Evolutionary conservation across 176 grass and related monocot genomes (phyloP).

Genomic region (Eragrostis nindensis): DNA sequence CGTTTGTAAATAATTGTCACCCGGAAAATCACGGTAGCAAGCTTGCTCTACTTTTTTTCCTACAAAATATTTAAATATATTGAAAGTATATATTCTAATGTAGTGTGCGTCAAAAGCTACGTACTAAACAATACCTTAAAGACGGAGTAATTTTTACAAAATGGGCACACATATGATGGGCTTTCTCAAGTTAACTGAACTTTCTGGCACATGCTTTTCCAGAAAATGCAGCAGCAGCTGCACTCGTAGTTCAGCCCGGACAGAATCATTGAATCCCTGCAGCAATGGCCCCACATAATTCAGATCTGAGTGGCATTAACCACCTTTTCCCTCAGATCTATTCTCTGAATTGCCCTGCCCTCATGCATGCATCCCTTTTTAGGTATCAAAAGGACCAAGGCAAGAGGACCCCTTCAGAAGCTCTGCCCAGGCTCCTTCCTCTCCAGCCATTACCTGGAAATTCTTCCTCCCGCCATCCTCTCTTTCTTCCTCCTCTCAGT

Average conservation of each 20-base stretch:
- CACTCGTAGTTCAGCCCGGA: conserved; percentile 26
- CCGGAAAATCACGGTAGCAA: too few relatives aligned
- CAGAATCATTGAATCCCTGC: conserved; percentile 56
- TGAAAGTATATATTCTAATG: too few relatives aligned
- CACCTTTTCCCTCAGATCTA: conserved; percentile 49
- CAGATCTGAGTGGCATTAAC: conserved; percentile 51
- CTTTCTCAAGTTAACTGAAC: background rate
- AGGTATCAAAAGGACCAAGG: conserved; percentile 42
- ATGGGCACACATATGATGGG: background rate
- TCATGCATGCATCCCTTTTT: conserved; percentile 45
- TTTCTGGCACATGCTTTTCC: conserved; percentile 45
- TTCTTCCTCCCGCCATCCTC: background rate
- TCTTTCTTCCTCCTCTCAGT: background rate
- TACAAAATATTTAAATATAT: too few relatives aligned
- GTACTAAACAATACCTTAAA: too few relatives aligned
- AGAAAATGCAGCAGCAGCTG: conserved; percentile 25
- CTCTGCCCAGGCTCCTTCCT: conserved; percentile 18
- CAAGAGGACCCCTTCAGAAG: conserved; percentile 48
- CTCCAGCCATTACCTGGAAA: conserved; percentile 34
- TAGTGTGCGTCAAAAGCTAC: too few relatives aligned
- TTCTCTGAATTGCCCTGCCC: conserved; percentile 28
- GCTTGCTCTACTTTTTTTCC: too few relatives aligned
- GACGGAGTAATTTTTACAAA: background rate
- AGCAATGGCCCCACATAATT: conserved; percentile 12
- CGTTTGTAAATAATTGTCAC: too few relatives aligned